Evolutionary conservation across 352 stramenopile species (phyloP), one percentile per base, ranked within the genome.

Genomic region (Phytophthora uliginosa): DNA sequence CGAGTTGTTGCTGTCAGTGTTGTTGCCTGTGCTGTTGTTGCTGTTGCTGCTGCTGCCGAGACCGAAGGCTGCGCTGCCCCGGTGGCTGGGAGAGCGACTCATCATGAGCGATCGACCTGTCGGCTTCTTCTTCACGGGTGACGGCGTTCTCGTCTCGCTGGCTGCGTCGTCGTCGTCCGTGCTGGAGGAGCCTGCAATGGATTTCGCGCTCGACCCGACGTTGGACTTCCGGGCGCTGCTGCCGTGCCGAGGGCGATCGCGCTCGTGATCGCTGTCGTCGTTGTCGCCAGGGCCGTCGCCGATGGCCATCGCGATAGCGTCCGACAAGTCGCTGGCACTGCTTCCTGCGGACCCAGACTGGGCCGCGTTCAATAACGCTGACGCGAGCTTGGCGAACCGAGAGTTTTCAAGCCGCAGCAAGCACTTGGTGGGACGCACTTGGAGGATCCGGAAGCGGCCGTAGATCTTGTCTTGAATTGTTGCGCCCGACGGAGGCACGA

Each of bases 381-480:
- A 70, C 5, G 64, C 69, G 7, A 80, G 63, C 20, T 86, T 74
- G 47, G 63, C 63, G 48, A 92, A 88, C 0, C 81, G 80, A 15
- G 82, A 82, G 36, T 93, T 85, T 13, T 88, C 57, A 0, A 86
- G 74, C 54, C 85, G 85, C 65, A 95, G 76, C 45, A 84, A 73
- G 55, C 84, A 90, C 63, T 96, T 96, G 7, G 78, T 77, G 13
- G 77, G 63, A 34, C 79, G 75, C 26, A 96, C 82, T 15, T 78
- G 63, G 63, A 96, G 90, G 52, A 92, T 76, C 51, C 87, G 74
- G 73, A 95, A 94, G 22, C 69, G 56, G 2, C 89, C 89, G 33
- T 86, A 91, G 17, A 96, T 67, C 48, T 88, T 91, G 74, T 96
- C 87, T 69, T 96, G 88, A 4, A 95, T 76, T 1, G 67, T 63